Percentiles rank a stretch among this genome's conserved stretches.
Evolutionary conservation across 1,284 basidiomycete genomes (phyloP).

Genomic region (Sporisorium scitamineum): DNA sequence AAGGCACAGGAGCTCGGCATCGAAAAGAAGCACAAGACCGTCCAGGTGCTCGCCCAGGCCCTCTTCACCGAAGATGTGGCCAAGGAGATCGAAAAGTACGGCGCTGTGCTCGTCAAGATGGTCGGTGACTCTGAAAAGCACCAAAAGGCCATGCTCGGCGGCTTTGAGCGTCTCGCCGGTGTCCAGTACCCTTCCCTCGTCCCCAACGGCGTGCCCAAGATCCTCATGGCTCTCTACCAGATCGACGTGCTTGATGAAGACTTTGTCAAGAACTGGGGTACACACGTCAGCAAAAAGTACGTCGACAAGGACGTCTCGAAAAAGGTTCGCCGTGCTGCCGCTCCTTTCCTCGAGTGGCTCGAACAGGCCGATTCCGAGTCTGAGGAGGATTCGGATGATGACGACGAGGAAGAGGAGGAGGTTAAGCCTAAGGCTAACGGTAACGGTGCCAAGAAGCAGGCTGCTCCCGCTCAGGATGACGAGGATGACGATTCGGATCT

Average conservation of each 20-base stretch:
- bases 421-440: conserved; percentile 30
- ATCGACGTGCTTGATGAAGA: conserved; percentile 93
- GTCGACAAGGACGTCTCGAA: conserved; percentile 95
- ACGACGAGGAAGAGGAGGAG: conserved; percentile 49
- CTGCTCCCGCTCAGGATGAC: conserved; percentile 26
- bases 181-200: conserved; percentile 62
- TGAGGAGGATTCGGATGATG: conserved; percentile 65
- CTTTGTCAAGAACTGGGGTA: conserved; percentile 90
- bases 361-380: conserved; percentile 66
- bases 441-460: conserved; percentile 25
- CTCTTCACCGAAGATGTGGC: conserved; percentile 85
- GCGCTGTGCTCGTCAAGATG: conserved; percentile 81
- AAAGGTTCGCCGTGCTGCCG: conserved; percentile 93
- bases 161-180: conserved; percentile 67
- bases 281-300: conserved; percentile 95
- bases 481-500: conserved; percentile 63
- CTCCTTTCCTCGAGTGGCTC: conserved; percentile 81
- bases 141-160: conserved; percentile 87
- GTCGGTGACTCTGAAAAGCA: conserved; percentile 81
- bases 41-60: conserved; percentile 86
- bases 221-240: conserved; percentile 95
- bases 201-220: conserved; percentile 79
- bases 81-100: conserved; percentile 80
- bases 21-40: conserved; percentile 93
- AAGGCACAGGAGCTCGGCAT: conserved; percentile 92